Percentiles rank a stretch among this genome's conserved stretches.
Conservation (phyloP, 2,329 filamentous ascomycete species). For the Fusarium nygamai region DNA sequence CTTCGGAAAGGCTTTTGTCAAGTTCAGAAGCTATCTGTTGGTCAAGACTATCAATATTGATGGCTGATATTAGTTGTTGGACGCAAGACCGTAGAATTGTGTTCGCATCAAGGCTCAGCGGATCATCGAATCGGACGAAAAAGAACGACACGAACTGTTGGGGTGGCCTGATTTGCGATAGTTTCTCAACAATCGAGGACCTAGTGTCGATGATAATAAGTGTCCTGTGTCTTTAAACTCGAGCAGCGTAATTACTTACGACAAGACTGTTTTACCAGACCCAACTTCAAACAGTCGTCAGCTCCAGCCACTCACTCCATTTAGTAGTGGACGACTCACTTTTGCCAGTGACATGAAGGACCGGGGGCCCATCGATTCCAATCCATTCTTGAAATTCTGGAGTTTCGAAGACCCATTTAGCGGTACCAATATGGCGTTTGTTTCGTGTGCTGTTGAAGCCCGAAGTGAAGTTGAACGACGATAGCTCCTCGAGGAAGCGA, state of each 20-base stretch:
- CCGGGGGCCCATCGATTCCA: accelerated
- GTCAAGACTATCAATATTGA: neutral
- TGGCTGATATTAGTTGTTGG: neutral
- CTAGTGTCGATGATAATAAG: neutral
- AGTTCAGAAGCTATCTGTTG: neutral
- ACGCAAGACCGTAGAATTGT: neutral
- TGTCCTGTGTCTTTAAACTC: too few species aligned
- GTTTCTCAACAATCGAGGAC: neutral
- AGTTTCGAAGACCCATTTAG: conserved; percentile 4
- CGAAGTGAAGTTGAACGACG: conserved; percentile 1
- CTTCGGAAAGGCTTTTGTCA: neutral
- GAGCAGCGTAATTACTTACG: neutral
- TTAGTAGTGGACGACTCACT: neutral
- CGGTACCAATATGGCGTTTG: conserved; percentile 20
- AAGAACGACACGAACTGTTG: neutral
- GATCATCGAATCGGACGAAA: neutral
- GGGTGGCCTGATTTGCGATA: neutral
- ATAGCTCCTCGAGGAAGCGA: neutral
- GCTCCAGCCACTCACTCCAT: accelerated
- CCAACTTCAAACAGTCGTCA: neutral
- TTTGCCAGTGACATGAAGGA: conserved; percentile 25
- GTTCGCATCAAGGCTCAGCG: accelerated
- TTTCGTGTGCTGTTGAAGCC: conserved; percentile 11
- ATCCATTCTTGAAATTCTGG: conserved; percentile 1
- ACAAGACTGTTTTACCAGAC: conserved; percentile 28